Base-by-base conservation (phyloP, 2,329 filamentous ascomycete genomes). In the Pseudogymnoascus sp. region DNA sequence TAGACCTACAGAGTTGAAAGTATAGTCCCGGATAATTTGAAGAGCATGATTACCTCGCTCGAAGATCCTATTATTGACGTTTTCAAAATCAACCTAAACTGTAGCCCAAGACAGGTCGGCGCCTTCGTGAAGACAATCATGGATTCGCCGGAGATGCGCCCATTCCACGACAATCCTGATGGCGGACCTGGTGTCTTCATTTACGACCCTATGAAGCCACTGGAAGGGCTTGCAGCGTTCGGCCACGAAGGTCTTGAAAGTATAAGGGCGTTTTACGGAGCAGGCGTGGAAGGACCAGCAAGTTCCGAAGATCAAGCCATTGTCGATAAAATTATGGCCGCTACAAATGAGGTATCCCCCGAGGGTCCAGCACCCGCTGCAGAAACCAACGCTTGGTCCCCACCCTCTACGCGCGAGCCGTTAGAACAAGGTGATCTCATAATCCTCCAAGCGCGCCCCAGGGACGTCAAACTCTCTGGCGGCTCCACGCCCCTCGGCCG, bases 101-200 rank as follows among this genome's bases (percentile, higher is more conserved):
- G 82, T 35, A 73, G 82, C 59, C 78, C 82, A 2, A 73, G 78
- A 12, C 74, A 79, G 25, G 86, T 84, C 1, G 79, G 79, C 4
- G 75, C 81, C 6, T 90, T 94, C 67, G 78, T 92, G 18, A 76
- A 76, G 13, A 72, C 80, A 1, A 93, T 95, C 74, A 86, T 96
- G 76, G 86, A 92, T 70, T 77, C 82, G 73, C 68, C 87, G 72
- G 70, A 82, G 69, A 73, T 80, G 1, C 77, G 78, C 40, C 74
- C 81, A 0, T 85, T 92, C 60, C 80, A 82, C 15, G 78, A 84
- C 2, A 94, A 92, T 65, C 80, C 85, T 0, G 83, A 89, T 45
- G 91, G 91, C n/a, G 86, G 85, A 48, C 92, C 93, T 0, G 90
- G 88, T 1, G 82, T 94, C 6, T 87, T 96, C 64, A 78, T 95